Evolutionary conservation across 1,284 basidiomycete genomes (phyloP).

Genomic region (Pseudozyma hubeiensis): DNA sequence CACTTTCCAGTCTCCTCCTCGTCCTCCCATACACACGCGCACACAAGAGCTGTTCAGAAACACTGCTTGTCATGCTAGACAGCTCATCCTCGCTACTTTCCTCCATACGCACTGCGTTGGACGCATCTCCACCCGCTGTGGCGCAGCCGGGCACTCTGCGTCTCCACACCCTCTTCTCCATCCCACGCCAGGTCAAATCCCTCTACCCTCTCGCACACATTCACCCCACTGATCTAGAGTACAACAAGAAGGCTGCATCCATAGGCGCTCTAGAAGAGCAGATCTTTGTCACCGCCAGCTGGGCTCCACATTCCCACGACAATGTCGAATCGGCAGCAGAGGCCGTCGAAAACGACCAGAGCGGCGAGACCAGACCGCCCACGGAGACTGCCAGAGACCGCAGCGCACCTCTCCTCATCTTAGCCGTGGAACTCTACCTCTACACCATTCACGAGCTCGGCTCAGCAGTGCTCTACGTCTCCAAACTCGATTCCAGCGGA

Average conservation of each 20-base stretch:
- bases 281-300: slow-evolving; percentile 55
- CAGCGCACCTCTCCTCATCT: slow-evolving; percentile 72
- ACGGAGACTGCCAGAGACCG: slow-evolving; percentile 56
- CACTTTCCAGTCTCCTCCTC: neutral
- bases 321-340: slow-evolving; percentile 9
- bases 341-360: neutral
- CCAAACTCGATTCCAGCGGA: slow-evolving; percentile 93
- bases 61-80: slow-evolving; percentile 3
- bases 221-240: slow-evolving; percentile 41
- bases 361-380: slow-evolving; percentile 52
- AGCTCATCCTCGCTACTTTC: slow-evolving; percentile 21
- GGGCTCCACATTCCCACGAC: slow-evolving; percentile 12
- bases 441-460: slow-evolving; percentile 80
- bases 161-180: slow-evolving; percentile 57
- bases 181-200: slow-evolving; percentile 55
- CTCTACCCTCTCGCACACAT: slow-evolving; percentile 66
- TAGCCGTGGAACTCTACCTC: slow-evolving; percentile 83
- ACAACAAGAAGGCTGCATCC: slow-evolving; percentile 27
- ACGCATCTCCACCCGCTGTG: slow-evolving; percentile 33
- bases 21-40: neutral
- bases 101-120: slow-evolving; percentile 25
- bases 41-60: neutral
- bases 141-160: slow-evolving; percentile 37
- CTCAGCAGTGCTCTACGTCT: slow-evolving; percentile 84
- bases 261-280: slow-evolving; percentile 31